A percentile compares a stretch with the other conserved stretches of the same genome.
These are phyloP conservation scores for Lichtheimia hyalospora DNA, from an alignment of 371 early-diverging fungal genomes.

Conservation along the genomic window DNA sequence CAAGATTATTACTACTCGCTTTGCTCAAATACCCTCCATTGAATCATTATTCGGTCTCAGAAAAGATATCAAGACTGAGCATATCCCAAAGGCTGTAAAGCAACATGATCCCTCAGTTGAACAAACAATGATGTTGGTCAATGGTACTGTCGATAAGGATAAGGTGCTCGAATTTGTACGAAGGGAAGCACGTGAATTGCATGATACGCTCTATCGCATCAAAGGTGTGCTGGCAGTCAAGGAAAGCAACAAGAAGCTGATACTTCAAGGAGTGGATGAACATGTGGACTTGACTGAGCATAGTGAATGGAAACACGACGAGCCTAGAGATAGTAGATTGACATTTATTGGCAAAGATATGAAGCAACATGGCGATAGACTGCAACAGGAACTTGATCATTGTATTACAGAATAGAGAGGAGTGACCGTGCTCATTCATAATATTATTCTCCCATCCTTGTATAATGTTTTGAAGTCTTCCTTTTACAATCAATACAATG, in stretches of 20 bases:
- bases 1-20: conserved; percentile 13
- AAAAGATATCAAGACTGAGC: conserved; percentile 4
- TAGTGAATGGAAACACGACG: conserved; percentile 19
- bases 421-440: no score
- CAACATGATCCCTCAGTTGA: conserved; percentile 32
- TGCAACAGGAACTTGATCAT: conserved; percentile 17
- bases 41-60: conserved; percentile 20
- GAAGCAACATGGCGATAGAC: conserved; percentile 11
- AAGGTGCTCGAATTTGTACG: conserved; percentile 17
- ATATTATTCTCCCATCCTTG: no score
- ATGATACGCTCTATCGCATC: conserved; percentile 22
- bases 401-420: no score
- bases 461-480: no score
- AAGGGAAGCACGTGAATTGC: conserved; percentile 2
- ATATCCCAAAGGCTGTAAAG: conserved; percentile 15
- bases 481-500: no score
- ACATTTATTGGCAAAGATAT: conserved; percentile 37
- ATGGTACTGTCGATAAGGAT: conserved; percentile 19
- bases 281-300: conserved; percentile 19
- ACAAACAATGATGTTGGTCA: conserved; percentile 28
- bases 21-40: conserved; percentile 16
- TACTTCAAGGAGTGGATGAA: conserved; percentile 32
- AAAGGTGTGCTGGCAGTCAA: conserved; percentile 30
- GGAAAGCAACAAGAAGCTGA: conserved; percentile 17
- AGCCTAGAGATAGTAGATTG: conserved; percentile 27